Conservation (phyloP, 2,329 filamentous ascomycete species). For the Hymenoscyphus occultus region DNA sequence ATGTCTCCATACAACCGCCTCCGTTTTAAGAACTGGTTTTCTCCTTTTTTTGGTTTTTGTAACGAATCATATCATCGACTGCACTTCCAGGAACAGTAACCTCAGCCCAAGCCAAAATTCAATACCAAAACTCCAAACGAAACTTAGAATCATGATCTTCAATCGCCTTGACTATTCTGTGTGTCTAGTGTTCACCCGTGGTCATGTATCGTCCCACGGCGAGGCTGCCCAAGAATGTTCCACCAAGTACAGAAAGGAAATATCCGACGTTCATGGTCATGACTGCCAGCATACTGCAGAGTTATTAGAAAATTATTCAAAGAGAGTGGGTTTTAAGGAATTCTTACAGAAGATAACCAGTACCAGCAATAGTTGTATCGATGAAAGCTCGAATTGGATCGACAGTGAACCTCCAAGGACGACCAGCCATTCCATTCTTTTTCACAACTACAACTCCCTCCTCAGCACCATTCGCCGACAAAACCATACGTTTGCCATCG, state of each 20-base stretch:
- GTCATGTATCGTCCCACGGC: slow-evolving; percentile 33
- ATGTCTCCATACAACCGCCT: neutral
- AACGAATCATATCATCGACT: neutral
- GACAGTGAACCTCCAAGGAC: slow-evolving; percentile 78
- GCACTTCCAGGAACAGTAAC: slow-evolving; percentile 14
- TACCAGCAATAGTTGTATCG: slow-evolving; percentile 68
- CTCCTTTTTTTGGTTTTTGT: neutral
- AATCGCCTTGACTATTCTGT: neutral
- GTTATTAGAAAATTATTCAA: slow-evolving; percentile 18
- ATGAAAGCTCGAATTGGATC: slow-evolving; percentile 71
- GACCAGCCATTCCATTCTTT: slow-evolving; percentile 48
- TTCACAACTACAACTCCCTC: slow-evolving; percentile 75
- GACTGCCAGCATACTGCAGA: slow-evolving; percentile 77
- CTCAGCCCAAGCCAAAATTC: slow-evolving; percentile 10
- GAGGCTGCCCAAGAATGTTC: slow-evolving; percentile 83
- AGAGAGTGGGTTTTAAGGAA: neutral
- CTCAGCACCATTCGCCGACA: slow-evolving; percentile 75
- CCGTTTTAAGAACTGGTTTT: neutral
- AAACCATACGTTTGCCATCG: slow-evolving; percentile 54
- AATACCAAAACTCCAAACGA: neutral
- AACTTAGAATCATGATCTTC: too few species aligned
- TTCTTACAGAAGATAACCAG: slow-evolving; percentile 83
- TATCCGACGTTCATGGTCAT: slow-evolving; percentile 90
- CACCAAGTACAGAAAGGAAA: slow-evolving; percentile 74
- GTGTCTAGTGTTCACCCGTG: slow-evolving; percentile 22